phyloP scores from a whole-genome alignment of 306 rosid genomes.

The Ceratonia siliqua region DNA sequence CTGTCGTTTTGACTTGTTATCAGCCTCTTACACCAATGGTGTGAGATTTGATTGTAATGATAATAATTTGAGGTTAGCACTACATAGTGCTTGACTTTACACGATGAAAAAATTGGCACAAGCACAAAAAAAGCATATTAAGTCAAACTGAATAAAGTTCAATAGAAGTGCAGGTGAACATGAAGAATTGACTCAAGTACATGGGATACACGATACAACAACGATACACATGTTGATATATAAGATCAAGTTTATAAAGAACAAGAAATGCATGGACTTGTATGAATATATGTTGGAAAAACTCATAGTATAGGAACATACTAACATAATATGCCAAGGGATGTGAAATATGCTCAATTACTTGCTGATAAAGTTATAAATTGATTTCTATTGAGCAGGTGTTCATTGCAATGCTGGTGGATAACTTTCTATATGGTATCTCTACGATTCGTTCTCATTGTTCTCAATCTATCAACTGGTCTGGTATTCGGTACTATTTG shows the following conservation, averaged over 20 bases:
- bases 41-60: not conserved
- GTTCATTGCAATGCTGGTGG: constrained; percentile 90
- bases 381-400: constrained; percentile 59
- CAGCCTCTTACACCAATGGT: not conserved
- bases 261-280: constrained; percentile 21
- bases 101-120: not conserved
- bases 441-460: constrained; percentile 91
- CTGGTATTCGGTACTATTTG: constrained; percentile 84
- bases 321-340: constrained; percentile 10
- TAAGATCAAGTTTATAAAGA: constrained; percentile 21
- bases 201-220: not conserved
- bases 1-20: constrained; percentile 2
- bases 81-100: not conserved
- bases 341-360: constrained; percentile 24
- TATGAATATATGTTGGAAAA: constrained; percentile 5
- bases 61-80: not conserved
- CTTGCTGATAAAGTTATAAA: constrained; percentile 33
- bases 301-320: not conserved
- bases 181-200: constrained; percentile 9
- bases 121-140: not conserved
- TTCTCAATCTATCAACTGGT: constrained; percentile 93
- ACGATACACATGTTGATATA: constrained; percentile 10
- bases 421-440: constrained; percentile 83
- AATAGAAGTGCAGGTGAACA: not conserved
- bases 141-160: constrained; percentile 23